Base-by-base conservation (phyloP, 2,329 filamentous ascomycete genomes). In the Exutisphaerella laricina region DNA sequence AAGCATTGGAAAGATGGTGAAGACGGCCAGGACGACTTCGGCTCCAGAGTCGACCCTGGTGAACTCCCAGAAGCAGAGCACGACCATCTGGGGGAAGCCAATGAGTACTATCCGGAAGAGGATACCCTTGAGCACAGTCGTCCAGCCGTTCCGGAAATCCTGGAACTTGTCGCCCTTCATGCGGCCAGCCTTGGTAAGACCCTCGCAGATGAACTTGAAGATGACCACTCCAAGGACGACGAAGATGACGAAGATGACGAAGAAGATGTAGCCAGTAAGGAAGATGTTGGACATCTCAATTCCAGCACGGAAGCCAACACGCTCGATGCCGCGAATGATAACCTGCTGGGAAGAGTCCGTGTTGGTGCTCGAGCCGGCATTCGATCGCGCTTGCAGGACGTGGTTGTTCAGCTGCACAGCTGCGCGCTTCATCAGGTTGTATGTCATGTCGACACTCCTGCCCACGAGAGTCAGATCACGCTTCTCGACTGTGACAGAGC, bases 211-310 rank as follows among this genome's bases (percentile, higher is more conserved):
- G 45, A 75, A 83, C 70, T 96, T 95, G 76, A 94, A 94, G 20
- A 80, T 67, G 29, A 80, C 72, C 16, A 96, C 85, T 31, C 79
- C 73, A 21, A 89, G 61, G 41, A 85, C 76, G 36, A 86, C 85
- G 50, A 89, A 65, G 48, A 85, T 69, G 56, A 94, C 81, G 60
- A 96, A 87, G 60, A 92, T 72, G 60, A 87, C 78, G 70, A 94
- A 95, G 73, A 95, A 94, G 54, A 83, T 80, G 40, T 96, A 74
- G 34, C 88, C 87, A 1, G 90, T 96, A 71, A 96, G 75, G 73
- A 96, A 96, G 55, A 96, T 79, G 68, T 97, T 96, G 49, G 88
- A 92, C 2, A 79, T 74, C 67, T 97, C 90, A 50, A 97, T 96
- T 45, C 73, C 73, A 26, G 86, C 84, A 51, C 79, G 78, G 75